phyloP scores from a whole-genome alignment of 179 eudicot species.

The Beta corolliflora region DNA sequence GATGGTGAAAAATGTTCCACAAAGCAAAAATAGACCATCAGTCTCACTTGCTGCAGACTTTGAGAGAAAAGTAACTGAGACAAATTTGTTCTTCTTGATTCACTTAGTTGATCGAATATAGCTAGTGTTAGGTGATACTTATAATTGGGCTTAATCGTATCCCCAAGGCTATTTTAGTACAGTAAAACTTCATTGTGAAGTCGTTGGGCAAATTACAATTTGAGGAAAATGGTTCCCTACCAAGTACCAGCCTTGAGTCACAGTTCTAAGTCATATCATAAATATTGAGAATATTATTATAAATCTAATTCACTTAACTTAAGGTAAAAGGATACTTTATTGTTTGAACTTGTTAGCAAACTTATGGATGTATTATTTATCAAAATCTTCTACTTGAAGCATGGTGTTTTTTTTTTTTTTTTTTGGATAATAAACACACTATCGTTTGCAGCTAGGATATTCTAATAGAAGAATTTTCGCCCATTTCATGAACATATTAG shows the following conservation, averaged over 20 bases:
- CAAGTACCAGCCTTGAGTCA: background rate
- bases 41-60: background rate
- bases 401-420: too few relatives aligned
- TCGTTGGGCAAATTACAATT: background rate
- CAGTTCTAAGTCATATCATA: background rate
- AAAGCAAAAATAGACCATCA: background rate
- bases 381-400: too few relatives aligned
- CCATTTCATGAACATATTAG: too few relatives aligned
- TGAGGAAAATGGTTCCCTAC: background rate
- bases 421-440: too few relatives aligned
- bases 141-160: background rate
- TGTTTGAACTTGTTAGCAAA: too few relatives aligned
- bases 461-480: too few relatives aligned
- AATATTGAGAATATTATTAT: background rate
- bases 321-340: too few relatives aligned
- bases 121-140: background rate
- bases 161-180: background rate
- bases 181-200: background rate
- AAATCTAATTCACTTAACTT: too few relatives aligned
- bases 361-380: too few relatives aligned
- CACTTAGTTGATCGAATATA: background rate
- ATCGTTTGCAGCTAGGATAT: too few relatives aligned
- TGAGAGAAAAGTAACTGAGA: background rate
- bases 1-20: background rate
- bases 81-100: too few relatives aligned